phyloP scores from a whole-genome alignment of 768 basidiomycete species.

The Suillus clintonianus region DNA sequence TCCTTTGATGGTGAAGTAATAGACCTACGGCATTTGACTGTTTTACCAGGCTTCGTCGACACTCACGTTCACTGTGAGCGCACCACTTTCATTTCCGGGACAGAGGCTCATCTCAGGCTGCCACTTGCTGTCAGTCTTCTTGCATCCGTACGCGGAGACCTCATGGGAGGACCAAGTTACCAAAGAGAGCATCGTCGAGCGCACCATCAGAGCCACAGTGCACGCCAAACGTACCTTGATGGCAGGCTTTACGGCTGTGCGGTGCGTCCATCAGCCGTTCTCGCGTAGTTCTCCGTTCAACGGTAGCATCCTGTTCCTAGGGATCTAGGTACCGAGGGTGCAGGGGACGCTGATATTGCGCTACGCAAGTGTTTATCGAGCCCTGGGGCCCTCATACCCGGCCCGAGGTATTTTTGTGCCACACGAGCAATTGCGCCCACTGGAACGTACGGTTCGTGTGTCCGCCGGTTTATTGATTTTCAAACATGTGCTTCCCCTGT shows the following conservation, averaged over 20 bases:
- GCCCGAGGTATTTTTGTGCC: slow-evolving; percentile 63
- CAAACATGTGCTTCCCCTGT: slow-evolving; percentile 6
- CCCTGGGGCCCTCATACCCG: slow-evolving; percentile 50
- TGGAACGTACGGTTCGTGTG: slow-evolving; percentile 54
- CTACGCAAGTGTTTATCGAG: slow-evolving; percentile 57
- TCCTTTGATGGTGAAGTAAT: slow-evolving; percentile 34
- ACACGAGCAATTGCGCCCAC: slow-evolving; percentile 61
- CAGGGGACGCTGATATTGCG: slow-evolving; percentile 59
- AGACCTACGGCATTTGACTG: slow-evolving; percentile 47
- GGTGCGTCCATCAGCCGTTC: slow-evolving; percentile 35
- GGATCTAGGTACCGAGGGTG: slow-evolving; percentile 71
- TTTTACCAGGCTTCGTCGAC: slow-evolving; percentile 62
- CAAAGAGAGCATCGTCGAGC: slow-evolving; percentile 57
- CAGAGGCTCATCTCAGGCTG: background rate
- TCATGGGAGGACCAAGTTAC: slow-evolving; percentile 65
- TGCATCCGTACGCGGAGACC: slow-evolving; percentile 61
- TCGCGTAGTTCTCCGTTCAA: background rate
- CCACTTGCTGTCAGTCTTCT: slow-evolving; percentile 44
- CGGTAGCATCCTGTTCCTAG: slow-evolving; percentile 29
- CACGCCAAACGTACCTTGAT: slow-evolving; percentile 59
- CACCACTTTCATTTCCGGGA: slow-evolving; percentile 3
- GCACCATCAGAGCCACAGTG: slow-evolving; percentile 59
- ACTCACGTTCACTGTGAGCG: slow-evolving; percentile 55
- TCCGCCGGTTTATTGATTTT: slow-evolving; percentile 3
- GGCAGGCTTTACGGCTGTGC: slow-evolving; percentile 65